Base-by-base conservation (phyloP, 805 yeast species). In the Metschnikowia cerradonensis region DNA sequence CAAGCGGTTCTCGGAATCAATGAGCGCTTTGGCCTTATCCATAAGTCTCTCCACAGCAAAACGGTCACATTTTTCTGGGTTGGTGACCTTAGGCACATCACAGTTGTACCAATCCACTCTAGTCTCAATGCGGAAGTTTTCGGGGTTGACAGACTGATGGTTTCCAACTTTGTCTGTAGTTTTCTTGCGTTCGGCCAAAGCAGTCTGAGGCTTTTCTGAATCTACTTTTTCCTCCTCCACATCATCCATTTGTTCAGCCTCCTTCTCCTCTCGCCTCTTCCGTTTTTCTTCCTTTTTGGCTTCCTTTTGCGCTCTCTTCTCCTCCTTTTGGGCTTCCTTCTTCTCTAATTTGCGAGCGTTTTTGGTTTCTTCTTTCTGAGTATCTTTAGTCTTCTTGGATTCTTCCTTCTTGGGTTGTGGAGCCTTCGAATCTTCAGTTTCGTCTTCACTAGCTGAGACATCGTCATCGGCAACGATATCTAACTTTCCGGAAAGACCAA, bases 101-200 rank as follows among this genome's bases (percentile, higher is more conserved):
- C 79, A 67, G 52, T 84, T 80, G 66, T 82, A 88, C 97, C 97
- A 91, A 56, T 86, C 88, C 20, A 79, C 71, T 56, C 84, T 79
- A 34, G 84, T 78, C 39, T 86, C 83, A 36, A 90, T 68, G 0
- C 75, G 50, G 34, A 88, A 72, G 54, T 79, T 83, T 45, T 80
- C 79, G 6, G 84, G 72, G 45, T 73, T 72, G 30, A 86, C 84
- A 2, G 85, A 68, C 45, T 78, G 70, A 41, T 80, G 58, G 49
- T 70, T 60, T 26, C 67, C 62, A 13, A 70, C 58, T 53, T 66
- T 72, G 47, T 67, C 74, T 2, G 52, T 26, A 7, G 53, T 49
- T 30, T 45, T 46, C 48, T 51, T 54, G 35, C 47, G 35, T 31
- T 20, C 46, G 3, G 35, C 26, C 17, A 41, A 31, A 6, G 45